Base-by-base conservation (phyloP, 139 green algal genomes). In the Edaphochlamys debaryana region DNA sequence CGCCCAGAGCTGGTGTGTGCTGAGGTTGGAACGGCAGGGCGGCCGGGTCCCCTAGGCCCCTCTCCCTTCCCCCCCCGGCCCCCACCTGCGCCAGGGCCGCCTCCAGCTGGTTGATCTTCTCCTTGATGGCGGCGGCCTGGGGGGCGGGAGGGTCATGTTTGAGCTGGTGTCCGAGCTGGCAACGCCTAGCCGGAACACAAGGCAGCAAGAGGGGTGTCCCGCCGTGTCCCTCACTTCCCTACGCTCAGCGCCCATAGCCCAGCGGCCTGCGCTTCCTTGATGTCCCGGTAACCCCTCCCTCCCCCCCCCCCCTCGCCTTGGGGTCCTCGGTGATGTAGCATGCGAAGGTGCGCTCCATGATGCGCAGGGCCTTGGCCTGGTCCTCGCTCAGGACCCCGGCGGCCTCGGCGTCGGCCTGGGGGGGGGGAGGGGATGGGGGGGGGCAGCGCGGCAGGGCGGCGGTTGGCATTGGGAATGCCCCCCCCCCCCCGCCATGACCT, bases 71-170 rank as follows among this genome's bases (percentile, higher is more conserved):
- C 32, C 19, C 36, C 34, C 66, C 7, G 0, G 64, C 85, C 86
- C 66, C 64, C 42, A 62, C 63, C 68, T 79, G n/a, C 23, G 85
- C 77, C 83, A 96, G 90, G 60, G 90, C 88, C 20, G 92, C 92
- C 88, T 98, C 94, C 73, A 95, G 80, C 66, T 67, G 73, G 71
- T 95, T 96, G n/a, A 96, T 88, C 86, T 90, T 82, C 56, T 92
- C 89, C 87, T 94, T 94, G 13, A 94, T 73, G 5, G 37, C 82
- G 22, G 67, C 86, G 1, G 86, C 88, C 23, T 54, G 45, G 45
- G 45, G 45, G 54, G 66, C n/a, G n/a, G n/a, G n/a, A n/a, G n/a
- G n/a, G n/a, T 94, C 36, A 93, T 91, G 62, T 37, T 92, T 30
- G 87, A 89, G 52, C 75, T 94, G 27, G 84, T 89, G 11, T 82